Evolutionary conservation across 371 early-diverging fungal species (phyloP).

Genomic region (Syncephalastrum racemosum): DNA sequence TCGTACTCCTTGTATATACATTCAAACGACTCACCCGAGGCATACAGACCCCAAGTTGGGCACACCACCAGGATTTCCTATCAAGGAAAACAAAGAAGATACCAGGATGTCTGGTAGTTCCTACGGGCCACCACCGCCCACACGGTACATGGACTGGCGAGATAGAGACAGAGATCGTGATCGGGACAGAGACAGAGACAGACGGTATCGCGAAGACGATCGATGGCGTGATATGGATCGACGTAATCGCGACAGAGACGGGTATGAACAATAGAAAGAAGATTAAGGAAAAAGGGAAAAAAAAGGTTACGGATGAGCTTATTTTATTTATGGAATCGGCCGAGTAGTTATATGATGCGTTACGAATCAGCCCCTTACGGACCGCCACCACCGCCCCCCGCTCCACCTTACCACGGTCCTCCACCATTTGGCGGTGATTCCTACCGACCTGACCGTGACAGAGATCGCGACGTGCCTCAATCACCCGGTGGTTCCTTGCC

Average conservation of each 20-base stretch:
- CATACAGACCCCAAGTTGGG: not conserved
- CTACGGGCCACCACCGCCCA: slow-evolving; percentile 18
- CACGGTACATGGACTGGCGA: slow-evolving; percentile 44
- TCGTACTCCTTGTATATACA: not conserved
- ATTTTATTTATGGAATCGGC: slow-evolving; percentile 1
- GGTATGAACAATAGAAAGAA: not conserved
- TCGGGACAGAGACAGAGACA: slow-evolving; percentile 44
- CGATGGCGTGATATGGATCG: slow-evolving; percentile 48
- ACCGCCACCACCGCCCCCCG: slow-evolving; percentile 25
- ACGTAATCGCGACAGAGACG: slow-evolving; percentile 27
- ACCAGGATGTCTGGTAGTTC: slow-evolving; percentile 19
- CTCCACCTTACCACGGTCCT: slow-evolving; percentile 24
- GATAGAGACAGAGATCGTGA: not conserved
- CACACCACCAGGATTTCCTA: slow-evolving; percentile 11
- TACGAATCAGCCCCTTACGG: slow-evolving; percentile 48
- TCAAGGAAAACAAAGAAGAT: slow-evolving; percentile 36
- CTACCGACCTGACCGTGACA: slow-evolving; percentile 45
- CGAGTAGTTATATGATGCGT: slow-evolving; percentile 33
- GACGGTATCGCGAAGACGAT: slow-evolving; percentile 47
- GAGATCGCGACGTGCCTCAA: slow-evolving; percentile 41
- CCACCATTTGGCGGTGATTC: slow-evolving; percentile 49
- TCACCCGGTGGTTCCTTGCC: slow-evolving; percentile 35
- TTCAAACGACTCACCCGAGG: too few relatives aligned
- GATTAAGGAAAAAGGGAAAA: not conserved
- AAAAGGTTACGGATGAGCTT: too few relatives aligned